Conservation (phyloP, 495 filamentous ascomycete species). For the Tuber brumale region DNA sequence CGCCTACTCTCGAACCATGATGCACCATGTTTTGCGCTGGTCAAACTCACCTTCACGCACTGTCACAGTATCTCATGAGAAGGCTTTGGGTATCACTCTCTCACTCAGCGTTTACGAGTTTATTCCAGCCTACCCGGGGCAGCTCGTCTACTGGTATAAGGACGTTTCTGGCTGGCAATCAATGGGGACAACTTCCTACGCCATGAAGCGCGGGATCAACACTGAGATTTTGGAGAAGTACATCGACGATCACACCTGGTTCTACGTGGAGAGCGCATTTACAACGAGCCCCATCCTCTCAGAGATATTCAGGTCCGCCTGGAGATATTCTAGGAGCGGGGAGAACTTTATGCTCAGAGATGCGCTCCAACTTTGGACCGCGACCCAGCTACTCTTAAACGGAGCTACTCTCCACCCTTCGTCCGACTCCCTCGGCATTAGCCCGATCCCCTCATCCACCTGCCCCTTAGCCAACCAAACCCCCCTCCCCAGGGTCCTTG, state of each 20-base stretch:
- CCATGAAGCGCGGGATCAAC: slow-evolving; percentile 41
- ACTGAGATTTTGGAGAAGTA: slow-evolving; percentile 41
- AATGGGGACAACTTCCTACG: slow-evolving; percentile 35
- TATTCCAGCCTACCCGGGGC: slow-evolving; percentile 34
- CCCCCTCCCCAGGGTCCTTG: slow-evolving; percentile 39
- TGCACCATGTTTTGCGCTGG: slow-evolving; percentile 41
- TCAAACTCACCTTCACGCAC: slow-evolving; percentile 27
- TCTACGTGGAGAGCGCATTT: slow-evolving; percentile 39
- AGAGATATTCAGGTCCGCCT: slow-evolving; percentile 38
- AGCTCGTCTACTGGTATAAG: slow-evolving; percentile 40
- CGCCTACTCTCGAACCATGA: slow-evolving; percentile 41
- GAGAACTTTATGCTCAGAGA: slow-evolving; percentile 40
- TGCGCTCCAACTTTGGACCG: slow-evolving; percentile 40
- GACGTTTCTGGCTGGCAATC: slow-evolving; percentile 39
- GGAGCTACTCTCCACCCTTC: slow-evolving; percentile 36
- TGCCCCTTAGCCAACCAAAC: slow-evolving; percentile 28
- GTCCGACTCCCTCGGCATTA: slow-evolving; percentile 36
- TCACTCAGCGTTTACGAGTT: slow-evolving; percentile 39
- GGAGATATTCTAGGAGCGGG: slow-evolving; percentile 35
- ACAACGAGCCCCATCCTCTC: slow-evolving; percentile 37
- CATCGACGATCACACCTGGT: slow-evolving; percentile 40
- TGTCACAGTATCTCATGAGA: slow-evolving; percentile 37
- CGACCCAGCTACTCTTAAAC: slow-evolving; percentile 38
- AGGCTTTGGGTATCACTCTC: slow-evolving; percentile 33
- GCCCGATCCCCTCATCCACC: slow-evolving; percentile 32